Evolutionary conservation across 2,329 filamentous ascomycete species (phyloP).

Genomic region (Cladophialophora chaetospira): DNA sequence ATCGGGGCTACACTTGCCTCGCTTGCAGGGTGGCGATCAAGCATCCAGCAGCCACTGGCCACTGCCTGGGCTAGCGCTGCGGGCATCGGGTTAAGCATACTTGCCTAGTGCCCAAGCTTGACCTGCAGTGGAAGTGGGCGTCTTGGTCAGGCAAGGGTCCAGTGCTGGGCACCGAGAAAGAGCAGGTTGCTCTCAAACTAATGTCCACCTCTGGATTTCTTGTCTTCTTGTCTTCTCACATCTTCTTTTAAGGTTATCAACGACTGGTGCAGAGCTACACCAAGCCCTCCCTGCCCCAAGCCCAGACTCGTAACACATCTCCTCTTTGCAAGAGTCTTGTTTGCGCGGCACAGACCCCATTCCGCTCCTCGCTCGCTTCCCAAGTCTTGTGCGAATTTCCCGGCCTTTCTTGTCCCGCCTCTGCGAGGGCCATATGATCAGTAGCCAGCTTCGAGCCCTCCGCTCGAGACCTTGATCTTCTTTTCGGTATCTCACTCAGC

Average conservation of each 20-base stretch:
- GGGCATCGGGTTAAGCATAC: constrained; percentile 15
- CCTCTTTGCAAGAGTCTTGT: neutral
- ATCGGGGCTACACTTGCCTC: neutral
- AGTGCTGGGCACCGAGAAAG: neutral
- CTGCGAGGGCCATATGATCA: no score
- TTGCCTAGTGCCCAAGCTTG: constrained; percentile 15
- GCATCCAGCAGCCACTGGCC: constrained; percentile 8
- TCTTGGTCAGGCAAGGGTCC: neutral
- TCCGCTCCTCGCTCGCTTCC: constrained; percentile 3
- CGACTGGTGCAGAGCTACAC: neutral
- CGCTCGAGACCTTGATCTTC: no score
- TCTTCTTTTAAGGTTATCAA: neutral
- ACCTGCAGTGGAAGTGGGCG: constrained; percentile 9
- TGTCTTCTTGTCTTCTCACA: no score
- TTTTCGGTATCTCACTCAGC: no score
- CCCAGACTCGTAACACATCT: neutral
- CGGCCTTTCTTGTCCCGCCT: constrained; percentile 10
- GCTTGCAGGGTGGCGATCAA: constrained; percentile 1
- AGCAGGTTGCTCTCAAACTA: neutral
- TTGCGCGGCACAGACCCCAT: neutral
- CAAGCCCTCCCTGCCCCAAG: neutral
- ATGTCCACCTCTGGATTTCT: no score
- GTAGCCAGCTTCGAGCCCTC: no score
- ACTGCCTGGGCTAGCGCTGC: constrained; percentile 7
- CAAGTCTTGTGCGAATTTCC: constrained; percentile 9